phyloP scores from a whole-genome alignment of 2,329 filamentous ascomycete genomes.

The Cladosporium velox region DNA sequence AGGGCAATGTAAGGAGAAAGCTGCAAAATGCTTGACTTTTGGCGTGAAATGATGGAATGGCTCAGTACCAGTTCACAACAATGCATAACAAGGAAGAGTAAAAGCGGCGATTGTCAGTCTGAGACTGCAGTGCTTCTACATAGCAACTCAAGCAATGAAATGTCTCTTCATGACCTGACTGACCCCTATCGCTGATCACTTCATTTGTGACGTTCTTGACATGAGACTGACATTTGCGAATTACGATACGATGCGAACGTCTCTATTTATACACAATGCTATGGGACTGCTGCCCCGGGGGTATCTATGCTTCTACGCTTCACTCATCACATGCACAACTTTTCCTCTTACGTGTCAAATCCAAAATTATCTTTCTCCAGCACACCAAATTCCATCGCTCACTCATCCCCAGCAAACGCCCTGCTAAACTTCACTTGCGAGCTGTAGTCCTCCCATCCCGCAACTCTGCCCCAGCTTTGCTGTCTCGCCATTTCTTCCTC shows the following conservation, averaged over 20 bases:
- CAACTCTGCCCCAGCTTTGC: constrained; percentile 31
- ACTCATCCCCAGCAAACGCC: constrained; percentile 12
- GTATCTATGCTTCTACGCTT: neutral
- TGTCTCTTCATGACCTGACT: no score
- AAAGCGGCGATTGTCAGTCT: constrained; percentile 1
- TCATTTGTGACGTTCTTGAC: neutral
- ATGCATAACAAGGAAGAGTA: neutral
- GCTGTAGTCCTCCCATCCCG: constrained; percentile 38
- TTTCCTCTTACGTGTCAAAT: neutral
- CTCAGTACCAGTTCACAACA: neutral
- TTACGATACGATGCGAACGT: neutral
- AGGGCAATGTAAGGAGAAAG: neutral
- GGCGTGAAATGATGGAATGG: neutral
- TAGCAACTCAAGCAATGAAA: constrained; percentile 6
- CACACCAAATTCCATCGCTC: no score
- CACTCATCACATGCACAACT: neutral
- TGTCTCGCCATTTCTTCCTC: constrained; percentile 22
- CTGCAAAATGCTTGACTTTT: neutral
- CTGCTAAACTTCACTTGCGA: constrained; percentile 37
- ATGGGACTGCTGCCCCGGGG: neutral
- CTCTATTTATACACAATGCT: neutral
- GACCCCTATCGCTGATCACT: neutral
- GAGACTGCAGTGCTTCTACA: constrained; percentile 1
- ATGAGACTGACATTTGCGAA: neutral
- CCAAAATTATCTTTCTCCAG: neutral